Conservation (phyloP, 2,329 filamentous ascomycete genomes). For the Diaporthe aspalathi region DNA sequence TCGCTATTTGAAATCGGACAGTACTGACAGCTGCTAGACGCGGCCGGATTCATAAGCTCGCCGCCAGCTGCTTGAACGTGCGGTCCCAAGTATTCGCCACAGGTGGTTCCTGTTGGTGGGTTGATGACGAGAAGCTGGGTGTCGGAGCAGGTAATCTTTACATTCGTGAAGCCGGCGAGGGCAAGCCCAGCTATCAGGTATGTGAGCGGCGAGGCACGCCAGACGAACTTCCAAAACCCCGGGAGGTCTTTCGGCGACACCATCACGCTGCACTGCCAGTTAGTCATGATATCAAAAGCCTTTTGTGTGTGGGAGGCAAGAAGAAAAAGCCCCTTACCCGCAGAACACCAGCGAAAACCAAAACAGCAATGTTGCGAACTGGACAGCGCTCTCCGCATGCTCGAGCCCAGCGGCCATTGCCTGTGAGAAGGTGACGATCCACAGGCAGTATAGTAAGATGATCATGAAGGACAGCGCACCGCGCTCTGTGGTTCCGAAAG, state of each 20-base stretch:
- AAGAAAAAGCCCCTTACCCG: background rate
- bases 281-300: background rate
- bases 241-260: background rate
- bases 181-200: background rate
- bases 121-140: no score
- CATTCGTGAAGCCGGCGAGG: no score
- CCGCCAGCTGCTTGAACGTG: no score
- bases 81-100: no score
- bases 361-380: constrained; percentile 8
- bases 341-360: constrained; percentile 21
- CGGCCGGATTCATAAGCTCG: no score
- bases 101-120: no score
- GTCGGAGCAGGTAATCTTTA: no score
- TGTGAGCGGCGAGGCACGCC: background rate
- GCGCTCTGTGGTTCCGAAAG: constrained; percentile 44
- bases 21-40: no score
- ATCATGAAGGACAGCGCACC: constrained; percentile 74
- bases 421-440: constrained; percentile 62
- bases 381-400: background rate
- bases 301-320: background rate
- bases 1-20: no score
- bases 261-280: background rate
- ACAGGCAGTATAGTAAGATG: constrained; percentile 71
- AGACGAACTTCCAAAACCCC: background rate
- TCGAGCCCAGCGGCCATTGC: background rate